Evolutionary conservation across 169 alveolate genomes (phyloP).

Genomic region (Eimeria necatrix): DNA sequence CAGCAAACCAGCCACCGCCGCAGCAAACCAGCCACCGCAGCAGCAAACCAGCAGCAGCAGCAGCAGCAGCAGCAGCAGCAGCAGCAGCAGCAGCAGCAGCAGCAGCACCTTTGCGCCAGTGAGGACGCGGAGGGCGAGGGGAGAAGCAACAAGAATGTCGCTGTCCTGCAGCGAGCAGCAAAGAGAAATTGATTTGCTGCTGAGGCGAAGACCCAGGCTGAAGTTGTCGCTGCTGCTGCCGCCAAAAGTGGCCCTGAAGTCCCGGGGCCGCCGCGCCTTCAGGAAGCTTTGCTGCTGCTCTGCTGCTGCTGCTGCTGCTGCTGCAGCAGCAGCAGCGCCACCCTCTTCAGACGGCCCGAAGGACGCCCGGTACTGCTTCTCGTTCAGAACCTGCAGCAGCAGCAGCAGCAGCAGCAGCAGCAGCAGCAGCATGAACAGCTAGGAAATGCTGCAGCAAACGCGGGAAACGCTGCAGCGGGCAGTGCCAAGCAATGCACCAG

Average conservation of each 20-base stretch:
- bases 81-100: constrained; percentile 9
- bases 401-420: neutral
- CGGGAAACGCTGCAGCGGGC: neutral
- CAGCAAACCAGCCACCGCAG: no score
- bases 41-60: no score
- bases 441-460: neutral
- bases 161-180: constrained; percentile 91
- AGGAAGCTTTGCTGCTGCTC: neutral
- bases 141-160: constrained; percentile 93
- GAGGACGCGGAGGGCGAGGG: constrained; percentile 90
- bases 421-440: no score
- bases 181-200: constrained; percentile 86
- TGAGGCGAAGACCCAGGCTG: constrained; percentile 90
- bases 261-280: constrained; percentile 16
- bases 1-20: no score
- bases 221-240: constrained; percentile 92
- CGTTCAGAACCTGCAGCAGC: constrained; percentile 49
- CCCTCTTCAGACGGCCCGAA: no score
- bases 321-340: no score
- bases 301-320: neutral
- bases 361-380: constrained; percentile 65
- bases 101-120: constrained; percentile 84
- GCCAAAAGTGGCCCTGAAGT: constrained; percentile 8
- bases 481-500: neutral
- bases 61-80: neutral